Evolutionary conservation across 306 rosid genomes (phyloP), one percentile per base, ranked within the genome.

Genomic region (Citrullus amarus): DNA sequence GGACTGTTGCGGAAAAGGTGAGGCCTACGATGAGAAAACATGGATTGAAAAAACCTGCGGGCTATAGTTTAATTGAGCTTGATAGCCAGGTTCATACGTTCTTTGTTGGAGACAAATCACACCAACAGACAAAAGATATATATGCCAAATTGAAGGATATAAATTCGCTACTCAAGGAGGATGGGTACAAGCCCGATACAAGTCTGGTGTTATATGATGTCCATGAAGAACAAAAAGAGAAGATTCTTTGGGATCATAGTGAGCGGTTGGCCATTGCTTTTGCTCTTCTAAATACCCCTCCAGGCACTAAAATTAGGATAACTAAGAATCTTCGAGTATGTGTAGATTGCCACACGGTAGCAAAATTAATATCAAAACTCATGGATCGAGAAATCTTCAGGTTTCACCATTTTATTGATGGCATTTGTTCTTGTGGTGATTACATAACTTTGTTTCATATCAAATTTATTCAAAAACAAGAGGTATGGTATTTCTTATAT

Each of bases 191-290:
- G 80, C 89, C 92, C 28, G 92, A 88, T 79, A 91, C 91, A 34
- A 79, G 85, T 80, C 87, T 87, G 32, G 91, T 87, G 61, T 84
- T 89, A 38, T 82, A 79, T 32, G 91, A 91, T 85, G 88, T 91
- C 51, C 86, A 83, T 54, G 88, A 85, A 81, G 85, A 87, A 82
- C 79, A 79, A 41, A 86, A 88, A 82, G 90, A 90, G 85, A 87
- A 82, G 80, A 87, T 88, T 85, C 91, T 90, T 46, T 91, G 91
- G 90, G 85, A 76, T 83, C 93, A 84, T 59, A 86, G 93, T 13
- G 87, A 88, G 78, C 84, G 89, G 72, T 76, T 88, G 83, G 90
- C 92, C 9, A 90, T 87, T 83, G 89, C 87, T 78, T 85, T 87
- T 77, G 81, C 88, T 60, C 91, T 88, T 71, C 81, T 83, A 70